Conservation (phyloP, 148 eudicot species). For the Rhododendron henanense region DNA sequence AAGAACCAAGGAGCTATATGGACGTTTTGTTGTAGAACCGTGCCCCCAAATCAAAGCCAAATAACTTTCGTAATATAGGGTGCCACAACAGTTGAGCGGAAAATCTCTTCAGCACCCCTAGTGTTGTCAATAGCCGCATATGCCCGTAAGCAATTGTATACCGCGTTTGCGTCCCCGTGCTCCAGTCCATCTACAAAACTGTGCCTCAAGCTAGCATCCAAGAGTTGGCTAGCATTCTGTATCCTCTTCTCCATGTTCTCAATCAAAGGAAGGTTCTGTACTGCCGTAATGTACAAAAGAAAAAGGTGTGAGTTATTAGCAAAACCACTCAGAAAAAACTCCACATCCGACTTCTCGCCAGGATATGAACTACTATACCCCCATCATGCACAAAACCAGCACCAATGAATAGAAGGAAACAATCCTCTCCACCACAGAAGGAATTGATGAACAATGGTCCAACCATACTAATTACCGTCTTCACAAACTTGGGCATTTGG, state of each 20-base stretch:
- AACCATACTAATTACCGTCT: not conserved
- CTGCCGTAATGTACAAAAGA: conserved; percentile 61
- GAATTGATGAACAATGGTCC: not conserved
- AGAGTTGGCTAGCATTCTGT: conserved; percentile 64
- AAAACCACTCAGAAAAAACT: not conserved
- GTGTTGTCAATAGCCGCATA: conserved; percentile 97
- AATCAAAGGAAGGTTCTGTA: conserved; percentile 97
- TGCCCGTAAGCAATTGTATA: conserved; percentile 95
- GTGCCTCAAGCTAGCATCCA: conserved; percentile 89
- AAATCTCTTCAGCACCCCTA: conserved; percentile 82
- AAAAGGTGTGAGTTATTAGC: conserved; percentile 18
- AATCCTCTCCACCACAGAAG: not conserved
- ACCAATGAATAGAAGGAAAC: not conserved
- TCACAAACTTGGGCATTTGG: not conserved
- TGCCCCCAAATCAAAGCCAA: too few relatives aligned
- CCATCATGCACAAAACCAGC: conserved; percentile 6
- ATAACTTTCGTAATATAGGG: conserved; percentile 59
- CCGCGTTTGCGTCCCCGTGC: conserved; percentile 80
- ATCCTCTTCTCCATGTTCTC: conserved; percentile 96
- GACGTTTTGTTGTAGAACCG: too few relatives aligned
- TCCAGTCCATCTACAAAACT: conserved; percentile 90
- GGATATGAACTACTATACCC: not conserved
- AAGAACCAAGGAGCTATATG: too few relatives aligned
- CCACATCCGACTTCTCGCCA: not conserved
- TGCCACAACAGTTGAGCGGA: conserved; percentile 73